Conservation (phyloP, 768 basidiomycete genomes). For the Termitomyces sp. region DNA sequence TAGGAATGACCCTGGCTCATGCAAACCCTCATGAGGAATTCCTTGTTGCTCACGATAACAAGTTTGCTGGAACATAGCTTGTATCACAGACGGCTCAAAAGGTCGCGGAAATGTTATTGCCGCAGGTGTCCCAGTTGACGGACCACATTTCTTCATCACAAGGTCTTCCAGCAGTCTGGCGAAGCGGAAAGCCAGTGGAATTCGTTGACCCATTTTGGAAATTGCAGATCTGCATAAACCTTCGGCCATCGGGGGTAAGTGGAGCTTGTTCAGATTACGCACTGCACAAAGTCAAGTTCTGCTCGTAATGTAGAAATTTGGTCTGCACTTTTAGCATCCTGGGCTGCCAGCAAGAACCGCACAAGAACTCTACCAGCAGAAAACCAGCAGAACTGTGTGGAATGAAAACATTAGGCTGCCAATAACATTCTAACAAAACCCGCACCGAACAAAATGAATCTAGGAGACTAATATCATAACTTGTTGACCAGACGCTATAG, state of each 20-base stretch:
- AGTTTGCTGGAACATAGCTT: constrained; percentile 26
- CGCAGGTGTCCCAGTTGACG: constrained; percentile 19
- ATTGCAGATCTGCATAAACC: constrained; percentile 43
- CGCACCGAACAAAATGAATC: constrained; percentile 65
- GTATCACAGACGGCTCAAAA: constrained; percentile 22
- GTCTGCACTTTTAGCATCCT: constrained; percentile 48
- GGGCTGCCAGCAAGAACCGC: constrained; percentile 59
- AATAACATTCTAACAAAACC: not conserved
- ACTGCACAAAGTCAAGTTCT: constrained; percentile 71
- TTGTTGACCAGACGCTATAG: constrained; percentile 62
- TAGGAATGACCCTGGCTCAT: constrained; percentile 30
- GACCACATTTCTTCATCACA: constrained; percentile 31
- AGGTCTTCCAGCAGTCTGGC: constrained; percentile 51
- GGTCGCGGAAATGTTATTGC: constrained; percentile 30
- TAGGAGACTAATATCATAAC: constrained; percentile 63
- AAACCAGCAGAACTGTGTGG: constrained; percentile 60
- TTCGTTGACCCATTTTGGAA: constrained; percentile 54
- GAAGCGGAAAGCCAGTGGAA: constrained; percentile 61
- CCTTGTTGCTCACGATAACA: constrained; percentile 19
- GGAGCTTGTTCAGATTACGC: constrained; percentile 16
- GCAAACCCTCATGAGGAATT: constrained; percentile 25
- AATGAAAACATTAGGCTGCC: not conserved
- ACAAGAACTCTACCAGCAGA: constrained; percentile 59
- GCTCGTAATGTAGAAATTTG: constrained; percentile 52
- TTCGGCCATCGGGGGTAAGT: not conserved